These are phyloP conservation scores for Geotrichum cucujoidarum DNA, from an alignment of 1,139 yeast genomes.

Conservation along the genomic window DNA sequence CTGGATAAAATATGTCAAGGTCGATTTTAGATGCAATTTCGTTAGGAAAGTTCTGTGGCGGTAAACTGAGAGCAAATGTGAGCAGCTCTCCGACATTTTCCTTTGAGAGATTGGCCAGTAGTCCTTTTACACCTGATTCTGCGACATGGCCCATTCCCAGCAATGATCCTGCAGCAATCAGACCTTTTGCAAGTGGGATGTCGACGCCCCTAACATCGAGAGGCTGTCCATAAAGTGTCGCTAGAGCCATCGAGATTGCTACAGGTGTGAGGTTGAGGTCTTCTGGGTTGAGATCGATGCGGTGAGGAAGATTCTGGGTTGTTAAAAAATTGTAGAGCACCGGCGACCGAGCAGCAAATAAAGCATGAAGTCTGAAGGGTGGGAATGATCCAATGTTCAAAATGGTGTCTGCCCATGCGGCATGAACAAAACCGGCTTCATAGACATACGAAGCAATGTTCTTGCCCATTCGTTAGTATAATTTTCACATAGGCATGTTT, in stretches of 20 bases:
- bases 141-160: slow-evolving; percentile 33
- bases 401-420: slow-evolving; percentile 38
- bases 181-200: slow-evolving; percentile 30
- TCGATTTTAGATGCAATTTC: neutral
- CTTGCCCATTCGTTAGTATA: neutral
- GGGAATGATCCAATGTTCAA: slow-evolving; percentile 28
- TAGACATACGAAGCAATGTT: slow-evolving; percentile 34
- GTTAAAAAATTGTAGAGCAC: slow-evolving; percentile 31
- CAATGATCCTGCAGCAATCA: slow-evolving; percentile 33
- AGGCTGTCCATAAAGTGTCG: slow-evolving; percentile 36
- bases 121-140: slow-evolving; percentile 27
- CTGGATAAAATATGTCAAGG: slow-evolving; percentile 24
- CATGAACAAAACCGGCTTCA: slow-evolving; percentile 36
- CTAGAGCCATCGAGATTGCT: slow-evolving; percentile 34
- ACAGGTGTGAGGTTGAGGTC: slow-evolving; percentile 48
- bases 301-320: slow-evolving; percentile 39
- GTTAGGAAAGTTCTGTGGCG: neutral
- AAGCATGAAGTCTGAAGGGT: slow-evolving; percentile 34
- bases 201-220: slow-evolving; percentile 28
- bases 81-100: slow-evolving; percentile 28
- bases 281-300: slow-evolving; percentile 49
- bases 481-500: neutral
- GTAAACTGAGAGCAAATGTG: slow-evolving; percentile 26
- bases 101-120: slow-evolving; percentile 23
- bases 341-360: slow-evolving; percentile 36